These are phyloP conservation scores for Colletotrichum sp. DNA, from an alignment of 2,329 filamentous ascomycete genomes.

Conservation along the genomic window DNA sequence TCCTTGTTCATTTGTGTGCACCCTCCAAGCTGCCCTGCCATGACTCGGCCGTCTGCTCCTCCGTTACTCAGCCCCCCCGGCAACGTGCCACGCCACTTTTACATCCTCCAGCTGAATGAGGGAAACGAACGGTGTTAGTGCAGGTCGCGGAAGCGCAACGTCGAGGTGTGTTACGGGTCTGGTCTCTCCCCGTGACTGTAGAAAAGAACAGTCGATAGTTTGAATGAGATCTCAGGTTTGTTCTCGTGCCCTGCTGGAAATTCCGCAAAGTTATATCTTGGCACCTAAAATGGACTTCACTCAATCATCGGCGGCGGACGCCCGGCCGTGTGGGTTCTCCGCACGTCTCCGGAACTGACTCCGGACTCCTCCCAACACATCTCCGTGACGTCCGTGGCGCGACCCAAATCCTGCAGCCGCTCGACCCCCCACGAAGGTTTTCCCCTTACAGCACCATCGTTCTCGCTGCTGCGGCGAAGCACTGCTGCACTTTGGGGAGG, in stretches of 20 bases:
- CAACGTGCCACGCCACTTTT: background rate
- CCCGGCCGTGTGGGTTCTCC: background rate
- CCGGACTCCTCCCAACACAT: background rate
- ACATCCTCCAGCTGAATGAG: background rate
- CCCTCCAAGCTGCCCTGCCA: background rate
- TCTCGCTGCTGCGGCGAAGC: background rate
- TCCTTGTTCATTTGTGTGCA: background rate
- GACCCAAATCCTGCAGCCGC: background rate
- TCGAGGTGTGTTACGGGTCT: background rate
- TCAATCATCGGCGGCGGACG: background rate
- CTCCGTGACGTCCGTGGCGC: background rate
- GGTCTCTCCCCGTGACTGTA: background rate
- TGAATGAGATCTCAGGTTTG: background rate
- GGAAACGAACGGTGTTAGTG: background rate
- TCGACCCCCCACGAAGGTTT: constrained; percentile 1
- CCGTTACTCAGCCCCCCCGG: background rate
- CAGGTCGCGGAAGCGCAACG: background rate
- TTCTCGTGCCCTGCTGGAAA: background rate
- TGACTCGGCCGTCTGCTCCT: background rate
- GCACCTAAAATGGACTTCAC: background rate
- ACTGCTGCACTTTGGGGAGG: background rate
- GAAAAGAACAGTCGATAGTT: background rate
- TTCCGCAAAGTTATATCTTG: background rate
- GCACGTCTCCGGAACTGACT: background rate
- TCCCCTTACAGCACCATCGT: background rate